Evolutionary conservation across 139 green algal species (phyloP).

Genomic region (Volvox africanus): DNA sequence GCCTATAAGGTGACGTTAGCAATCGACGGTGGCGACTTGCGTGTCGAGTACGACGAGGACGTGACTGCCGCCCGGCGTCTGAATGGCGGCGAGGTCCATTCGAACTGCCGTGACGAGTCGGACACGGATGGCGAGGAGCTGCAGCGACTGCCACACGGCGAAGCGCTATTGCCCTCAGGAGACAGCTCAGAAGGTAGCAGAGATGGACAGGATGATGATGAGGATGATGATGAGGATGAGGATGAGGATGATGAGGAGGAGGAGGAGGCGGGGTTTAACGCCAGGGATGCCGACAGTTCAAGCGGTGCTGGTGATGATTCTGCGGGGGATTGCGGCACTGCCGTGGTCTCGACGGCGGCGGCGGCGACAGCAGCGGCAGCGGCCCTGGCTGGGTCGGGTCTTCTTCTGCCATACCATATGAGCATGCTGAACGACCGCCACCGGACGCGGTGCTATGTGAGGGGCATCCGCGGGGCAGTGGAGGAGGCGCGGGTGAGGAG

Average conservation of each 20-base stretch:
- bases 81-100: not conserved
- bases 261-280: not conserved
- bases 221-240: not conserved
- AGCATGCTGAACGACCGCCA: conserved; percentile 60
- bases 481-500: conserved; percentile 16
- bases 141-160: not conserved
- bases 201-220: not conserved
- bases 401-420: conserved; percentile 62
- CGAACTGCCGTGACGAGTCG: not conserved
- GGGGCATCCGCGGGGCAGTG: conserved; percentile 40
- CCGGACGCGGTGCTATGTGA: conserved; percentile 1
- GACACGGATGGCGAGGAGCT: not conserved
- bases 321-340: no score
- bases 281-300: not conserved
- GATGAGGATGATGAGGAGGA: not conserved
- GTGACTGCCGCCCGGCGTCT: conserved; percentile 3
- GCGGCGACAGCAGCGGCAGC: not conserved
- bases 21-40: not conserved
- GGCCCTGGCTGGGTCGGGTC: not conserved
- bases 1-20: conserved; percentile 20
- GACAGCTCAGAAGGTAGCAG: not conserved
- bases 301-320: not conserved
- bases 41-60: conserved; percentile 47
- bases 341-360: not conserved
- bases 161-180: not conserved